Evolutionary conservation across 2,329 filamentous ascomycete species (phyloP).

Genomic region (Neonectria punicea): DNA sequence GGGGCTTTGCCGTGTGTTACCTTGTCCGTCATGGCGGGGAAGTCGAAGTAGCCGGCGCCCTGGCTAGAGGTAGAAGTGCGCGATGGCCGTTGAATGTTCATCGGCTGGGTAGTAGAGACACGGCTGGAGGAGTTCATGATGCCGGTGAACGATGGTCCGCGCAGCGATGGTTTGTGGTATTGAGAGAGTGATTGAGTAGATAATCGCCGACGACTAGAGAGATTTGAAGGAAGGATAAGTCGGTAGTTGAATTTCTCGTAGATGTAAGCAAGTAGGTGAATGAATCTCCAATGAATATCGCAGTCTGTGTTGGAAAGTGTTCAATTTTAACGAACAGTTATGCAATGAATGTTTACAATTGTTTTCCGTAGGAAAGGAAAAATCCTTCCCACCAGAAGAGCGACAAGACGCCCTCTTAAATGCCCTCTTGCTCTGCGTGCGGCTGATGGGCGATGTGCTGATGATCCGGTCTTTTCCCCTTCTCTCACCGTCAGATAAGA

Average conservation of each 20-base stretch:
- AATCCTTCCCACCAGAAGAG: background rate
- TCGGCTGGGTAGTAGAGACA: slow-evolving; percentile 23
- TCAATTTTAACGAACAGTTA: background rate
- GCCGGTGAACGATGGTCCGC: slow-evolving; percentile 8
- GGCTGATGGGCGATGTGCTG: slow-evolving; percentile 20
- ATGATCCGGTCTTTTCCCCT: background rate
- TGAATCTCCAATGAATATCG: slow-evolving; percentile 28
- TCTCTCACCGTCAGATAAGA: slow-evolving; percentile 7
- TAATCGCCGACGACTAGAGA: slow-evolving; percentile 1
- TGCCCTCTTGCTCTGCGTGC: slow-evolving; percentile 16
- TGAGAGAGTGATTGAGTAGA: background rate
- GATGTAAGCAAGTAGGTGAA: background rate
- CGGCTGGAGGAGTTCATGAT: slow-evolving; percentile 19
- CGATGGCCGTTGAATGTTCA: slow-evolving; percentile 25
- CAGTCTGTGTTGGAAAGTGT: slow-evolving; percentile 13
- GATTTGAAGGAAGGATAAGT: slow-evolving; percentile 2
- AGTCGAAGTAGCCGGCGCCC: slow-evolving; percentile 36
- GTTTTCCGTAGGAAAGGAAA: background rate
- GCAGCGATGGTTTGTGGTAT: slow-evolving; percentile 5
- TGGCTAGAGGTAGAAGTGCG: slow-evolving; percentile 36
- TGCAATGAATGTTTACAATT: background rate
- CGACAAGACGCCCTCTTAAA: slow-evolving; percentile 23
- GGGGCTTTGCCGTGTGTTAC: slow-evolving; percentile 24
- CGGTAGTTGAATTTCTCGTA: background rate
- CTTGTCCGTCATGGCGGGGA: slow-evolving; percentile 40